These are phyloP conservation scores for Aspergillus aculeatinus DNA, from an alignment of 2,329 filamentous ascomycete genomes.

Conservation along the genomic window DNA sequence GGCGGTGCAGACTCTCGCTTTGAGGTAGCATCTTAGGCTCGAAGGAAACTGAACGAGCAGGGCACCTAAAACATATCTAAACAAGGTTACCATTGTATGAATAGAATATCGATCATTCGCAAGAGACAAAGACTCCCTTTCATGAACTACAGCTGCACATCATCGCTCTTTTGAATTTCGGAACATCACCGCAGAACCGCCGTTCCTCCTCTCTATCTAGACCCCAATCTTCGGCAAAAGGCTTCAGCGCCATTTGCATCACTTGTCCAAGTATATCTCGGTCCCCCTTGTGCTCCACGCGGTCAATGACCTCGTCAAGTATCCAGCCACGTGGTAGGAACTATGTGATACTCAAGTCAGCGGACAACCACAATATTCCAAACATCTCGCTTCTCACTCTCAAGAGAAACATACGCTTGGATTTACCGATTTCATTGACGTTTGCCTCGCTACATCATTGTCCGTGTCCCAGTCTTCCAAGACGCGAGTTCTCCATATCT, in stretches of 20 bases:
- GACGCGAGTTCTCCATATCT: constrained; percentile 70
- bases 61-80: no score
- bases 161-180: constrained; percentile 72
- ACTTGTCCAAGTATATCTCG: constrained; percentile 72
- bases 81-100: no score
- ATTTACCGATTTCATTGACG: constrained; percentile 80
- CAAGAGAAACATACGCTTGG: constrained; percentile 59
- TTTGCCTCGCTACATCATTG: constrained; percentile 62
- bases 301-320: constrained; percentile 85
- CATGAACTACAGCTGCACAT: constrained; percentile 95
- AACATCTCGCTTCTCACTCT: neutral
- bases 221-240: constrained; percentile 71
- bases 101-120: neutral
- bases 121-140: neutral
- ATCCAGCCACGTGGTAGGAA: constrained; percentile 91
- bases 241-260: constrained; percentile 79
- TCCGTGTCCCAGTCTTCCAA: constrained; percentile 72
- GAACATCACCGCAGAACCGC: constrained; percentile 83
- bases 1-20: neutral
- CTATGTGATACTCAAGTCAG: constrained; percentile 27
- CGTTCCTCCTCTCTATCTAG: constrained; percentile 71
- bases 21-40: neutral
- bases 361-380: neutral
- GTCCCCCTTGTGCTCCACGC: constrained; percentile 82
- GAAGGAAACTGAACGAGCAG: no score